Evolutionary conservation across 1,284 basidiomycete genomes (phyloP), one percentile per base, ranked within the genome.

Genomic region (Agroathelia rolfsii): DNA sequence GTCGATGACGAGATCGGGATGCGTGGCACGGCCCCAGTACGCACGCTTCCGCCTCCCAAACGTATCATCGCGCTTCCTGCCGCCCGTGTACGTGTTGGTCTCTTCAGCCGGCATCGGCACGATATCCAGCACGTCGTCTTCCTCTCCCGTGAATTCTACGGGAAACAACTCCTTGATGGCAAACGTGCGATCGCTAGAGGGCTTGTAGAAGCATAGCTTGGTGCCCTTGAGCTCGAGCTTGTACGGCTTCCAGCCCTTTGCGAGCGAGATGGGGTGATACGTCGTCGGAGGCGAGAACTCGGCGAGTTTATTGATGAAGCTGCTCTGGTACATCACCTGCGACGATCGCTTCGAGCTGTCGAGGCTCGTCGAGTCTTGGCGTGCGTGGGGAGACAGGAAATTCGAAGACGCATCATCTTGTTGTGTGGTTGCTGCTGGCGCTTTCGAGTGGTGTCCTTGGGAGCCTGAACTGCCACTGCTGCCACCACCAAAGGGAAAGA

Each of bases 121-220:
- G 5, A 58, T 47, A 22, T 53, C 49, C 22, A 50, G 40, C 5
- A 34, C 32, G 10, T 55, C 50, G 5, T 47, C 38, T 1, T 53
- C 49, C 4, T 64, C 66, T n/a, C 60, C 70, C 30, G 73, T 69
- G 6, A 81, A 52, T 3, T 62, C 70, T 0, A 66, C 66, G 6
- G 80, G 77, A 48, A 89, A 87, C 16, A 87, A 55, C 11, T 79
- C 77, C 47, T 76, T 79, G 30, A 86, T 63, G 2, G 65, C 75
- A 2, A 63, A 56, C 18, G 54, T 58, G 28, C 76, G 61, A 43
- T 88, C 85, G 22, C 66, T 61, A 0, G 85, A 81, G 0, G 81
- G 73, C 47, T 89, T 88, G 51, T 82, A 86, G 44, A 88, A 81
- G 50, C 81, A 78, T 32, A 89, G 46, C 51, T 88, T 88, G 9